phyloP scores from a whole-genome alignment of 805 yeast genomes.

The Schwanniomyces occidentalis region DNA sequence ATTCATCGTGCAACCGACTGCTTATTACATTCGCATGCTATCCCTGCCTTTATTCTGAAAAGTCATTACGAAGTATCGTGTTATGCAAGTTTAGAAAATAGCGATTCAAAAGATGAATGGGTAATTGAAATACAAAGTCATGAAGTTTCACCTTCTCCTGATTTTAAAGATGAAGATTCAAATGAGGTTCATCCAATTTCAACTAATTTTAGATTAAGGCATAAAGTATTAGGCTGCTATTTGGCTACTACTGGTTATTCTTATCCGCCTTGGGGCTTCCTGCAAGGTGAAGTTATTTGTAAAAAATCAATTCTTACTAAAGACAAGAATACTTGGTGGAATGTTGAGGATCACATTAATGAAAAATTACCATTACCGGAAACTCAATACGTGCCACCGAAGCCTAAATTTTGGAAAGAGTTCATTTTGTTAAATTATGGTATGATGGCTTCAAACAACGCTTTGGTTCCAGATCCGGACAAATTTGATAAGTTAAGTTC shows the following conservation, averaged over 20 bases:
- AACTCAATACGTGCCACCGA: slow-evolving; percentile 36
- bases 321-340: slow-evolving; percentile 79
- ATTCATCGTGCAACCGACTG: slow-evolving; percentile 70
- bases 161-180: slow-evolving; percentile 47
- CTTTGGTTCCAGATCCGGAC: slow-evolving; percentile 75
- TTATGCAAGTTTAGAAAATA: slow-evolving; percentile 69
- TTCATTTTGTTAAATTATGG: slow-evolving; percentile 75
- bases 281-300: slow-evolving; percentile 80
- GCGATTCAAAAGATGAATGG: slow-evolving; percentile 91
- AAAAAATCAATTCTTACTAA: slow-evolving; percentile 48
- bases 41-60: slow-evolving; percentile 72
- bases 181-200: slow-evolving; percentile 70
- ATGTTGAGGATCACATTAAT: slow-evolving; percentile 68
- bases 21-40: slow-evolving; percentile 79
- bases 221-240: slow-evolving; percentile 67
- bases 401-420: slow-evolving; percentile 63
- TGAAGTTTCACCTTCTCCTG: slow-evolving; percentile 38
- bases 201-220: slow-evolving; percentile 67
- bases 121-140: slow-evolving; percentile 77
- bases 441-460: slow-evolving; percentile 87
- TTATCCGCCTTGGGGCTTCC: slow-evolving; percentile 82
- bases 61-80: slow-evolving; percentile 82
- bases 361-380: slow-evolving; percentile 39
- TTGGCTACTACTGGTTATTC: slow-evolving; percentile 70
- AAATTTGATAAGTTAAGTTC: slow-evolving; percentile 73